Conservation (phyloP, 1,284 basidiomycete species). For the Rhodotorula sp. region DNA sequence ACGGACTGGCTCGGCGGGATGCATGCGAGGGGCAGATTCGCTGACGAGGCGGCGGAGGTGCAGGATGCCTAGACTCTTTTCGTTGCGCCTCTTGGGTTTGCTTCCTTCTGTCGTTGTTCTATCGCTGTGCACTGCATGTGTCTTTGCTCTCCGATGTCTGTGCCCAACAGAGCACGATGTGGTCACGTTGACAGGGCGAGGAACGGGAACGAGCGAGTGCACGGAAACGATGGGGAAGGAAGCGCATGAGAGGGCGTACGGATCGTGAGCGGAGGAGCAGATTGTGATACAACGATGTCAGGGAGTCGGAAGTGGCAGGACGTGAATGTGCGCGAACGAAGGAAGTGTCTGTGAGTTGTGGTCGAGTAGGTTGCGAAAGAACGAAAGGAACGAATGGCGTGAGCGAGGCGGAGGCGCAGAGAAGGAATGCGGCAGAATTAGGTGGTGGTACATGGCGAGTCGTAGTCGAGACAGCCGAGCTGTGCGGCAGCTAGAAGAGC, state of each 20-base stretch:
- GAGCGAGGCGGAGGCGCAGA: neutral
- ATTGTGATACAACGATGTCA: slow-evolving; percentile 1
- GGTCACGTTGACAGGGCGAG: too few relatives aligned
- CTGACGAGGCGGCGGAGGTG: neutral
- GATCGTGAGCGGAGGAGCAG: neutral
- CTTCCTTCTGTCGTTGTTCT: neutral
- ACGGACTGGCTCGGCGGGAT: neutral
- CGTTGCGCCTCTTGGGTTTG: neutral
- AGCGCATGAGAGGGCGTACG: neutral
- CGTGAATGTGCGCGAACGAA: neutral
- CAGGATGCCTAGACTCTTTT: too few relatives aligned
- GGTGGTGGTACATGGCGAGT: neutral
- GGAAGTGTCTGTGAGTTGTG: neutral
- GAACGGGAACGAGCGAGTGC: neutral
- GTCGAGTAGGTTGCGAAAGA: neutral
- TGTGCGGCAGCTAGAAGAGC: slow-evolving; percentile 14
- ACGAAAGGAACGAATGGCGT: neutral
- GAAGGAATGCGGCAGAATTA: neutral
- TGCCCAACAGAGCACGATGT: too few relatives aligned
- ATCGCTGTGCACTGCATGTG: neutral
- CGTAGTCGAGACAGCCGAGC: neutral
- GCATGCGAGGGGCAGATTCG: neutral
- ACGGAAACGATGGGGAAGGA: neutral
- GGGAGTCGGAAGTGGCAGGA: too few relatives aligned
- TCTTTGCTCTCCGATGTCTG: neutral